phyloP scores from a whole-genome alignment of 441 rosid species.

The Francoa sonchifolia region DNA sequence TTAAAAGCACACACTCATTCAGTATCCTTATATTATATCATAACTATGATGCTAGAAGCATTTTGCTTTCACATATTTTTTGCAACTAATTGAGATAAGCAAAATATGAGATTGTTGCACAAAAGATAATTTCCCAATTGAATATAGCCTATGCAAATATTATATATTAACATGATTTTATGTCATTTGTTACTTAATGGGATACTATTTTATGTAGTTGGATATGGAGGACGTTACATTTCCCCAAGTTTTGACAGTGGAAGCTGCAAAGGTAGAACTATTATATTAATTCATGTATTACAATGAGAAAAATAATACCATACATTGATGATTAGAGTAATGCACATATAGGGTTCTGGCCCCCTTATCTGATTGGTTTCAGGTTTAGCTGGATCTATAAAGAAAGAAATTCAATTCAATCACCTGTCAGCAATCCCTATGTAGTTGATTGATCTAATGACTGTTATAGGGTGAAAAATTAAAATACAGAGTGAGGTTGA shows the following conservation, averaged over 20 bases:
- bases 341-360: neutral
- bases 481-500: neutral
- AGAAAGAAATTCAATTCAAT: neutral
- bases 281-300: neutral
- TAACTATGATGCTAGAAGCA: too few relatives aligned
- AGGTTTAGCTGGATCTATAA: conserved; percentile 1
- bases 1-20: too few relatives aligned
- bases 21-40: too few relatives aligned
- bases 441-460: conserved; percentile 11
- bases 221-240: conserved; percentile 51
- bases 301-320: neutral
- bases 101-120: too few relatives aligned
- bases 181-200: conserved; percentile 3
- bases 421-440: neutral
- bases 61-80: too few relatives aligned
- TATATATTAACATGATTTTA: neutral
- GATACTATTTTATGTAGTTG: conserved; percentile 40
- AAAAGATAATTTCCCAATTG: too few relatives aligned
- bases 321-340: neutral
- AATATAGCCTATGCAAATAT: neutral
- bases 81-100: neutral
- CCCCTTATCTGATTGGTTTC: too few relatives aligned
- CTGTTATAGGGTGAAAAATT: conserved; percentile 4
- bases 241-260: conserved; percentile 30
- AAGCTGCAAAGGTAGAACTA: conserved; percentile 40